Evolutionary conservation across 164 flowering plant genomes (phyloP), one percentile per base, ranked within the genome.

Genomic region (Annona squamosa): DNA sequence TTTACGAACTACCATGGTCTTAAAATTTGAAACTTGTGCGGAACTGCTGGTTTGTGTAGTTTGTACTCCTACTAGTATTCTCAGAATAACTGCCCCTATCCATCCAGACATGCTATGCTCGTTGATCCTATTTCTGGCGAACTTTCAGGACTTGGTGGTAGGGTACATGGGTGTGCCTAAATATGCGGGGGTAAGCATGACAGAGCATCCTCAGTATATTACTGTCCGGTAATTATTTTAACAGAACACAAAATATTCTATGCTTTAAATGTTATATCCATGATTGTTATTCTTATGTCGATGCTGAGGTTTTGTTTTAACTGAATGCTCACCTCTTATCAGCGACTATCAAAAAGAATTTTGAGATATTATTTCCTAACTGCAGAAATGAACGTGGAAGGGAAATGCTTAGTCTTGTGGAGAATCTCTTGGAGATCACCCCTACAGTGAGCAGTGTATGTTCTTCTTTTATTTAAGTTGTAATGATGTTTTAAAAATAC

Each of bases 91-190:
- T 52, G 59, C 59, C 59, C 13, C 13, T 9, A 3, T 52, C 59
- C 13, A 52, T 52, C 13, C 59, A 52, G 59, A 3, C 2, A 52
- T 52, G 57, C 57, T 48, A 48, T 48, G 59, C 59, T 9, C 7
- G 59, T 46, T 41, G 37, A 3, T 46, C 45, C 47, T 68, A 41
- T 46, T 69, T 69, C 44, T 9, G n/a, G 17, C 19, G 44, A 6
- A 68, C 67, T 45, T 71, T n/a, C 83, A 95, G 99, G 99, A 95
- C 85, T 80, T 95, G 77, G 99, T 95, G 74, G 96, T 95, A 68
- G 99, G 99, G 62, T 95, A 95, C 86, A 95, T 95, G 99, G 99
- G 99, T 67, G 99, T 95, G 69, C 99, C 97, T 62, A 95, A 95
- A 72, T 93, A 90, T 81, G 71, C 85, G 72, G 96, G 97, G 78